phyloP scores from a whole-genome alignment of 2,329 filamentous ascomycete species.

The Beauveria sp. region DNA sequence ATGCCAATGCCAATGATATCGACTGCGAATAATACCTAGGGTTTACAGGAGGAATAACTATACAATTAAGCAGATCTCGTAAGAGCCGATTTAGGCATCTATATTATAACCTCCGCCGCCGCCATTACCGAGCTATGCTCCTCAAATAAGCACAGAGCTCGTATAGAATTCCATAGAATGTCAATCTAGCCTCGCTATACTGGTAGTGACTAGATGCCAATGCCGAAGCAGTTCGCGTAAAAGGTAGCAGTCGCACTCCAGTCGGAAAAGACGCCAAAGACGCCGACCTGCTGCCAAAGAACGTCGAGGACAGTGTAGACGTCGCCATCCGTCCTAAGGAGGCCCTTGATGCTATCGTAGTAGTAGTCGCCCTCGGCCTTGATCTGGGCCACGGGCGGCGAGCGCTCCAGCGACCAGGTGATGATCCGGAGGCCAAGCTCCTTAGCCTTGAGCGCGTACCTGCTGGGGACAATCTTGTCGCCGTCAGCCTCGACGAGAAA shows the following conservation, averaged over 20 bases:
- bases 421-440: slow-evolving; percentile 57
- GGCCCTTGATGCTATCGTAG: slow-evolving; percentile 46
- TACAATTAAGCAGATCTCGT: too few species aligned
- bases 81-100: too few species aligned
- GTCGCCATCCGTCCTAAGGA: slow-evolving; percentile 56
- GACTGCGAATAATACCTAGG: too few species aligned
- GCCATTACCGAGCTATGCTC: too few species aligned
- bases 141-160: too few species aligned
- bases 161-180: background rate
- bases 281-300: slow-evolving; percentile 51
- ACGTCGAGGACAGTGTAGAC: slow-evolving; percentile 60
- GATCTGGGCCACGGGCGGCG: slow-evolving; percentile 46
- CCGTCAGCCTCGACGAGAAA: slow-evolving; percentile 49
- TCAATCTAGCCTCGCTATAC: too few species aligned
- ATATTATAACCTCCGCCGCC: too few species aligned
- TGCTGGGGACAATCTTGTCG: slow-evolving; percentile 52
- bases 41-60: too few species aligned
- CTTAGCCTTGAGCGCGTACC: slow-evolving; percentile 54
- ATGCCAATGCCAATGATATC: too few species aligned
- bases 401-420: slow-evolving; percentile 62
- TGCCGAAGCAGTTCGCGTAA: slow-evolving; percentile 62
- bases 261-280: slow-evolving; percentile 58
- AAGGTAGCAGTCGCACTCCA: slow-evolving; percentile 64
- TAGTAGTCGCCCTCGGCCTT: slow-evolving; percentile 43
- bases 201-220: slow-evolving; percentile 13